Base-by-base conservation (phyloP, 2,329 filamentous ascomycete species). In the Ophiocordyceps polyrhachis-furcata region DNA sequence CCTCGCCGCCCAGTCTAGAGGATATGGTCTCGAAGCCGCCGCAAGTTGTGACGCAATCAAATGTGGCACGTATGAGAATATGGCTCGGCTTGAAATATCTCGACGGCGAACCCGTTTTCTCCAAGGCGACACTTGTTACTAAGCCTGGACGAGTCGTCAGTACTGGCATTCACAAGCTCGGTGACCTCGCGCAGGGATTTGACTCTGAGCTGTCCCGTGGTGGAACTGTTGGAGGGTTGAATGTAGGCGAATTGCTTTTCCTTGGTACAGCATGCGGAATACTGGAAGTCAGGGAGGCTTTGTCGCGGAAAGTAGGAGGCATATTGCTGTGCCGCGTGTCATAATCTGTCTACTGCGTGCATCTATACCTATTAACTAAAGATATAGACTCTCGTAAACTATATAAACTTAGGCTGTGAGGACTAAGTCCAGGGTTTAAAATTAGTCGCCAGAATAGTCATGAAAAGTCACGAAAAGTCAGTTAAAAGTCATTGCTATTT, bases 31-130 rank as follows among this genome's bases (percentile, higher is more conserved):
- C 67, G 12, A 49, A 58, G 49, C 61, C 72, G 23, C 67, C 76
- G 13, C 73, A 74, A 49, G 68, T 67, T 14, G 69, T 84, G 46
- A 86, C 80, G 42, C 67, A 69, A 49, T 69, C 67, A 54, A 94
- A 93, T 62, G 75, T 86, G 35, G 74, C 86, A 5, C 71, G 68
- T 37, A 73, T 84, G 57, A 72, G 88, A 48, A 66, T 95, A 51
- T 95, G 88, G 88, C 64, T 95, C 13, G 86, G 86, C 1, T 67
- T 94, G 55, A 94, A 94, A 67, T 94, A 94, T 72, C 84, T 76
- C 75, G 78, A 87, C 52, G 82, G 82, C 57, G 70, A 79, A 61
- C 85, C 88, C 6, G 86, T 94, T 20, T 64, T 95, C 52, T 69
- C 68, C 49, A 71, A 75, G 50, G 71, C 89, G 55, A 61, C 63